Percentiles rank a stretch among this genome's conserved stretches.
Evolutionary conservation across 1,139 yeast genomes (phyloP).

Genomic region (Lodderomyces parapsilosis): DNA sequence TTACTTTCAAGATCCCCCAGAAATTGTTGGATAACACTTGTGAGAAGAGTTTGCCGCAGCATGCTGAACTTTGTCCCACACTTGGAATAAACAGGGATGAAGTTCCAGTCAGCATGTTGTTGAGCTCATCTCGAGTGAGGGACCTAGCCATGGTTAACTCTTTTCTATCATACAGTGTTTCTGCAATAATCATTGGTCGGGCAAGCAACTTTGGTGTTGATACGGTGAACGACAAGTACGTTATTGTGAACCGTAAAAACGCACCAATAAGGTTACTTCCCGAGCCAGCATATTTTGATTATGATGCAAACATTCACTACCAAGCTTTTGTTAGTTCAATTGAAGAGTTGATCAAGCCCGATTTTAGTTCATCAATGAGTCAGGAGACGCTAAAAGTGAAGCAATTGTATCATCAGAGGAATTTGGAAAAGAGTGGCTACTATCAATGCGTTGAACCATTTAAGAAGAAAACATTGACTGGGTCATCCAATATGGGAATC

Average conservation of each 20-base stretch:
- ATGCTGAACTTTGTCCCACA: conserved; percentile 40
- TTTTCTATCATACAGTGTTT: conserved; percentile 36
- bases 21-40: conserved; percentile 43
- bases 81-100: conserved; percentile 32
- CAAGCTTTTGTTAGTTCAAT: conserved; percentile 38
- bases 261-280: conserved; percentile 41
- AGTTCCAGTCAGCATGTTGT: conserved; percentile 22
- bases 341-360: conserved; percentile 30
- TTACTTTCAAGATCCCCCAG: conserved; percentile 44
- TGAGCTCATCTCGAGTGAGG: conserved; percentile 21
- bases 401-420: conserved; percentile 28
- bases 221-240: conserved; percentile 30
- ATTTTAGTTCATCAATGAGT: conserved; percentile 17
- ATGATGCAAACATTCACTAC: conserved; percentile 30
- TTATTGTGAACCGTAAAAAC: conserved; percentile 35
- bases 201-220: conserved; percentile 23
- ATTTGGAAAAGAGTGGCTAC: conserved; percentile 15
- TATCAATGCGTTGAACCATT: conserved; percentile 35
- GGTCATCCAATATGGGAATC: conserved; percentile 33
- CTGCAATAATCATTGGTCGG: conserved; percentile 44
- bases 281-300: conserved; percentile 22
- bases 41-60: conserved; percentile 36
- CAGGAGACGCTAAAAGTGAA: conserved; percentile 24
- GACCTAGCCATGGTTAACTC: conserved; percentile 43
- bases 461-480: conserved; percentile 37